Percentiles rank a stretch among this genome's conserved stretches.
phyloP scores from a whole-genome alignment of 2,329 filamentous ascomycete species.

The Rhinocladiella similis region DNA sequence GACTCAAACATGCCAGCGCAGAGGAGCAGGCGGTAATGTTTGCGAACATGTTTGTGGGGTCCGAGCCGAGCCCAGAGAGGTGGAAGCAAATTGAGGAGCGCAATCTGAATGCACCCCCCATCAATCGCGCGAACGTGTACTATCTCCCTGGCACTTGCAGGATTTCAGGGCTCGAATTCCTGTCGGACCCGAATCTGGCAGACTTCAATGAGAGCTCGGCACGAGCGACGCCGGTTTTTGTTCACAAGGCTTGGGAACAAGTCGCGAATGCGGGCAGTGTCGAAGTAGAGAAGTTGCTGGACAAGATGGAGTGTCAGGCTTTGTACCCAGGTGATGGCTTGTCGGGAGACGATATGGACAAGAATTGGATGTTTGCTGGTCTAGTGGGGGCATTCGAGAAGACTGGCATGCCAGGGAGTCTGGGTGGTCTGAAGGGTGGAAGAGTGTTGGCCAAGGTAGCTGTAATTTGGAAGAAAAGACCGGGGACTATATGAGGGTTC shows the following conservation, averaged over 20 bases:
- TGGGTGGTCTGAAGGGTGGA: neutral
- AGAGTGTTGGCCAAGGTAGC: constrained; percentile 4
- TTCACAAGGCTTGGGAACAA: constrained; percentile 4
- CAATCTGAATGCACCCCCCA: neutral
- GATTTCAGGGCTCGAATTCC: constrained; percentile 1
- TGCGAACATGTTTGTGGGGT: constrained; percentile 1
- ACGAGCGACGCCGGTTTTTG: neutral
- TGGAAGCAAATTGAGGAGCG: constrained; percentile 7
- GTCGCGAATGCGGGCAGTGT: neutral
- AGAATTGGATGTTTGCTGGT: constrained; percentile 10
- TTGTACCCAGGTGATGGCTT: constrained; percentile 1
- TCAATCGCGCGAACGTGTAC: constrained; percentile 2
- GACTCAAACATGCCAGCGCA: neutral
- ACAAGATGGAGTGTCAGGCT: neutral
- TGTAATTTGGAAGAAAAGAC: constrained; percentile 7
- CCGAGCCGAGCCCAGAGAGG: neutral
- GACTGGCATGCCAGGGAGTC: neutral
- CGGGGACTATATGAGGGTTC: neutral
- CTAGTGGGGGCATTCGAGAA: constrained; percentile 7
- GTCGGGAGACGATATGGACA: constrained; percentile 3
- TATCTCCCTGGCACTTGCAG: neutral
- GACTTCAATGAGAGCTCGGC: neutral
- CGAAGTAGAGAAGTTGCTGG: neutral
- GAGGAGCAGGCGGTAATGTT: neutral
- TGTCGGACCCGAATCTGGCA: neutral